Base-by-base conservation (phyloP, 768 basidiomycete species). In the Agaricus blazei region DNA sequence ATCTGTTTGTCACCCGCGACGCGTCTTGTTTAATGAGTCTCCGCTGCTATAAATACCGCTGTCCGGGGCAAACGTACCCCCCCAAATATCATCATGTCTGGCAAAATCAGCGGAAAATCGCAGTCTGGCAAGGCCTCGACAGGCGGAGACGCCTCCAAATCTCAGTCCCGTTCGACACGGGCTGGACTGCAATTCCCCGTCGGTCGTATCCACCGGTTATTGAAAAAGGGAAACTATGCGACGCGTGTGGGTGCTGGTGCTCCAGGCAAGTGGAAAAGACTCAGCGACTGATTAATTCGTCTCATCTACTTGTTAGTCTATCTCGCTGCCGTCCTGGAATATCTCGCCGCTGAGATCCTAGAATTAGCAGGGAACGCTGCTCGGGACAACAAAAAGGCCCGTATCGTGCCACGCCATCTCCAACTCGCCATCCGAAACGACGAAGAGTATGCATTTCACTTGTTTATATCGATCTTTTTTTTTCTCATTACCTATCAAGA, bases 341-440 rank as follows among this genome's bases (percentile, higher is more conserved):
- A 95, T 68, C 85, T 95, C 58, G 88, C 91, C 57, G 93, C 93
- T 44, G 93, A 95, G 71, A 93, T 95, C 69, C 86, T 95, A 60
- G 93, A 95, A 70, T 79, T 95, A 37, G 93, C 93, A 58, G 93
- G 93, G 38, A 89, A 90, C 63, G 89, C 90, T 12, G 90, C 86
- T 28, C 82, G 85, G 57, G 85, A 84, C 70, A 87, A 87, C 77
- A 87, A 90, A 81, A 90, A 94, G 77, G 86, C 89, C 62, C 92
- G 93, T 87, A 94, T 95, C 63, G 90, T 94, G 24, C 93, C 93
- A 51, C 85, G 93, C 65, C 93, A 95, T 73, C 71, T 95, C 47
- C 93, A 95, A 67, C 84, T 95, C 52, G 93, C 93, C 61, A 92
- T 95, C 71, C 82, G 93, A 62, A 92, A 93, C 70, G 90, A 92